phyloP scores from a whole-genome alignment of 2,329 filamentous ascomycete genomes.

The Xylariaceae sp. region DNA sequence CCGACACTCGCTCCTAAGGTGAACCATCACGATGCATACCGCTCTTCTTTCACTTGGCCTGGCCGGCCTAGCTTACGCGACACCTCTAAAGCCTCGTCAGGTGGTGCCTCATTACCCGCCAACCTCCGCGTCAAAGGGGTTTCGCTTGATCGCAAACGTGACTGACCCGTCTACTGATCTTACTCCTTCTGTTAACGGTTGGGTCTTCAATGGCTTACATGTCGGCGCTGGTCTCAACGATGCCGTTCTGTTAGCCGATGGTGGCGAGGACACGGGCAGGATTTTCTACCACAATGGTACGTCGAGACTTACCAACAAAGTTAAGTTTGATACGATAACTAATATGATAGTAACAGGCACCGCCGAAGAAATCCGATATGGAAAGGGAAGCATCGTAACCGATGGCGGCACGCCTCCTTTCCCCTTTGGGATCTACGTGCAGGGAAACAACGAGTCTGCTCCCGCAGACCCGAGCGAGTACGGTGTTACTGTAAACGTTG shows the following conservation, averaged over 20 bases:
- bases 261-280: slow-evolving; percentile 28
- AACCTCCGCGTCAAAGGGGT: slow-evolving; percentile 34
- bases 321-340: neutral
- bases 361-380: slow-evolving; percentile 36
- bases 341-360: slow-evolving; percentile 26
- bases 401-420: slow-evolving; percentile 45
- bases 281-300: slow-evolving; percentile 54
- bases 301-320: neutral
- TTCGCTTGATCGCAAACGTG: slow-evolving; percentile 50
- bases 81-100: too few species aligned
- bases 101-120: slow-evolving; percentile 21
- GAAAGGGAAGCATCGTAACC: slow-evolving; percentile 41
- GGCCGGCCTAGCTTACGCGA: too few species aligned
- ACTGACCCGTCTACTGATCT: slow-evolving; percentile 45
- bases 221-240: slow-evolving; percentile 45
- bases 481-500: slow-evolving; percentile 41
- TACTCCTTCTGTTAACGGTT: slow-evolving; percentile 44
- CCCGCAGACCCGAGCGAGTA: slow-evolving; percentile 19
- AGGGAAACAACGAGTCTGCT: slow-evolving; percentile 18
- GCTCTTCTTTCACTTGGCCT: too few species aligned
- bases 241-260: slow-evolving; percentile 37
- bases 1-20: too few species aligned
- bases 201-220: slow-evolving; percentile 46
- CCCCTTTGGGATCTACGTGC: slow-evolving; percentile 42
- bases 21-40: too few species aligned